Evolutionary conservation across 805 yeast species (phyloP).

Genomic region (Cyberlindnera mississippiensis): DNA sequence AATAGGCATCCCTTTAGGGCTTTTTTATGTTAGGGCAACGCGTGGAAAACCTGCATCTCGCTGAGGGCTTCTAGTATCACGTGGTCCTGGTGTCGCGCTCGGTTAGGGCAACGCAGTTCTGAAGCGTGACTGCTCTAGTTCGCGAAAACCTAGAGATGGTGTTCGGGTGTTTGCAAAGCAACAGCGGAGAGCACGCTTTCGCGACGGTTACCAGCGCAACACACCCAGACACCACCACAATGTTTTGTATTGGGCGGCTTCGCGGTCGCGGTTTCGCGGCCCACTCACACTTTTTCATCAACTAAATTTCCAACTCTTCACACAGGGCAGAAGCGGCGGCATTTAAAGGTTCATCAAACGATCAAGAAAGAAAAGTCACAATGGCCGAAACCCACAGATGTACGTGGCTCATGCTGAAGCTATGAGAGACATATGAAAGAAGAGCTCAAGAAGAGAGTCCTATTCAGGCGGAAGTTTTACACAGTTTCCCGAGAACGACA

Average conservation of each 20-base stretch:
- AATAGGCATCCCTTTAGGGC: too few relatives aligned
- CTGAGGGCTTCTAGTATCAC: too few relatives aligned
- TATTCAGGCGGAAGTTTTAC: too few relatives aligned
- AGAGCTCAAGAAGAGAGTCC: background rate
- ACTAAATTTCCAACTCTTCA: conserved; percentile 18
- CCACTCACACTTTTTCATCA: conserved; percentile 15
- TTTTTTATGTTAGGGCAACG: too few relatives aligned
- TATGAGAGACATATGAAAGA: background rate
- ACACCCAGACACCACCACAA: conserved; percentile 6
- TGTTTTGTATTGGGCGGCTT: background rate
- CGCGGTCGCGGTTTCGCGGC: conserved; percentile 11
- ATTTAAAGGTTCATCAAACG: conserved; percentile 7
- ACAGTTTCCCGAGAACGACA: too few relatives aligned
- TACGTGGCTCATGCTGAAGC: conserved; percentile 45
- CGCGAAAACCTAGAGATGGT: background rate
- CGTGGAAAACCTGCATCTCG: too few relatives aligned
- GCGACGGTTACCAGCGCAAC: background rate
- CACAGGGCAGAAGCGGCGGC: conserved; percentile 1
- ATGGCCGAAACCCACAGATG: conserved; percentile 99
- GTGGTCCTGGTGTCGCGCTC: too few relatives aligned
- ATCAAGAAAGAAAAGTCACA: conserved; percentile 25
- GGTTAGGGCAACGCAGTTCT: too few relatives aligned
- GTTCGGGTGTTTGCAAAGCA: conserved; percentile 2
- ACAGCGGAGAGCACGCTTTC: background rate
- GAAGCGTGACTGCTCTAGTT: background rate